Percentiles rank a stretch among this genome's conserved stretches.
Evolutionary conservation across 371 early-diverging fungal genomes (phyloP).

Genomic region (Mucor irregularis): DNA sequence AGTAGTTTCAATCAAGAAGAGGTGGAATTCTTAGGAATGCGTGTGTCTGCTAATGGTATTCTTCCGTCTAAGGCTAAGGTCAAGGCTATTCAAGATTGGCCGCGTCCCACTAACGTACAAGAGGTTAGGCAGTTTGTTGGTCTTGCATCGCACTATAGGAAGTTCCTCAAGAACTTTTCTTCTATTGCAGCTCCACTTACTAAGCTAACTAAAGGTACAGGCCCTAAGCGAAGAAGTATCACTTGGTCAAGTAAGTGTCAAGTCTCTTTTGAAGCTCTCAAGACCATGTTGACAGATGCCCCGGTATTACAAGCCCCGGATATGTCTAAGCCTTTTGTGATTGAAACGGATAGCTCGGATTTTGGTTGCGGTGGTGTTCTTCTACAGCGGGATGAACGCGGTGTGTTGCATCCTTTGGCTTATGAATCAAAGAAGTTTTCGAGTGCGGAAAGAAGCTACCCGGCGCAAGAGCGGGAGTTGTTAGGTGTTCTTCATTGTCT

Average conservation of each 20-base stretch:
- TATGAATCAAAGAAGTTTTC: constrained; percentile 31
- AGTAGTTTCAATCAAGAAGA: constrained; percentile 32
- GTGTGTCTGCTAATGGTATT: constrained; percentile 29
- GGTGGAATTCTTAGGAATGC: constrained; percentile 46
- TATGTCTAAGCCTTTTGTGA: constrained; percentile 16
- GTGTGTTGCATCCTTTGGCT: constrained; percentile 2
- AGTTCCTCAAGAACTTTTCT: constrained; percentile 32
- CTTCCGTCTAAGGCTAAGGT: constrained; percentile 21
- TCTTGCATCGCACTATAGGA: constrained; percentile 25
- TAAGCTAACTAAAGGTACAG: constrained; percentile 25
- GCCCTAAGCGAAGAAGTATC: constrained; percentile 4
- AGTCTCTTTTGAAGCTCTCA: constrained; percentile 2
- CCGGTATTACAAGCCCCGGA: constrained; percentile 23
- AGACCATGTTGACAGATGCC: not conserved
- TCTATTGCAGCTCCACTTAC: constrained; percentile 40
- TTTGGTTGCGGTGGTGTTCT: constrained; percentile 27
- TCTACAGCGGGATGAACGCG: constrained; percentile 18
- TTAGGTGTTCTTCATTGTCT: constrained; percentile 32
- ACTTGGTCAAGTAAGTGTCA: not conserved
- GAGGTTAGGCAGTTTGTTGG: constrained; percentile 40
- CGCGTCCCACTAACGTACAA: constrained; percentile 30
- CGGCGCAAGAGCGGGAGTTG: constrained; percentile 36
- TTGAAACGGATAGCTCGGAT: constrained; percentile 35
- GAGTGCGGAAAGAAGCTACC: constrained; percentile 28
- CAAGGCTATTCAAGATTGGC: constrained; percentile 30